Base-by-base conservation (phyloP, 768 basidiomycete genomes). In the Mycena latifolia region DNA sequence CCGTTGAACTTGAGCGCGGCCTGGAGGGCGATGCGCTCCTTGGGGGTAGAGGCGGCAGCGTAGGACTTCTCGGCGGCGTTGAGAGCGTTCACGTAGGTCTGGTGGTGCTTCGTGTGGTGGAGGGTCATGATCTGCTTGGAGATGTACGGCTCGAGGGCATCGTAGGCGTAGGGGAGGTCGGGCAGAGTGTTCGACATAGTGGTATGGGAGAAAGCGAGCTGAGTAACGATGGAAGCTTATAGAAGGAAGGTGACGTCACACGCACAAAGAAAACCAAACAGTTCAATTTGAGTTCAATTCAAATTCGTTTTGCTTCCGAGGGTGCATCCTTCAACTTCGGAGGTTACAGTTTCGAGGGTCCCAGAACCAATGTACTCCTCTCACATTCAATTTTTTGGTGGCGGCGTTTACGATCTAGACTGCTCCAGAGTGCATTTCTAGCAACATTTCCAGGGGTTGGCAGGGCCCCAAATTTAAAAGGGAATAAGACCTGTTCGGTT, bases 1-100 rank as follows among this genome's bases (percentile, higher is more conserved):
- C 96, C 96, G 79, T 98, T 98, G 86, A 98, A 98, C 81, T 93
- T 95, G 78, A 98, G 84, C 7, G 95, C 95, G 18, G 93, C 88
- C 78, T 96, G 94, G 62, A 98, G 91, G 25, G 88, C 90, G 73
- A 98, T 95, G 69, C 89, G 87, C 76, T 92, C 89, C 80, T 91
- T 94, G 73, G 93, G 86, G 53, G 89, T 86, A 3, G 79, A 70
- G 0, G 92, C 82, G 71, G 88, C 87, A 51, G 88, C 84, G 76
- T 95, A 94, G 0, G 86, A 84, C 66, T 85, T 82, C 81, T 97
- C 95, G 20, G 95, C 96, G 35, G 92, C 89, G 80, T 97, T 98
- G 77, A 98, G 87, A 2, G 91, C 92, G 73, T 89, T 96, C 59
- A 97, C 94, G 73, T 98, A 98, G 58, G 94, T 91, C 84, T 96